Conservation (phyloP, 164 flowering plant genomes). For the Litsea cubeba region DNA sequence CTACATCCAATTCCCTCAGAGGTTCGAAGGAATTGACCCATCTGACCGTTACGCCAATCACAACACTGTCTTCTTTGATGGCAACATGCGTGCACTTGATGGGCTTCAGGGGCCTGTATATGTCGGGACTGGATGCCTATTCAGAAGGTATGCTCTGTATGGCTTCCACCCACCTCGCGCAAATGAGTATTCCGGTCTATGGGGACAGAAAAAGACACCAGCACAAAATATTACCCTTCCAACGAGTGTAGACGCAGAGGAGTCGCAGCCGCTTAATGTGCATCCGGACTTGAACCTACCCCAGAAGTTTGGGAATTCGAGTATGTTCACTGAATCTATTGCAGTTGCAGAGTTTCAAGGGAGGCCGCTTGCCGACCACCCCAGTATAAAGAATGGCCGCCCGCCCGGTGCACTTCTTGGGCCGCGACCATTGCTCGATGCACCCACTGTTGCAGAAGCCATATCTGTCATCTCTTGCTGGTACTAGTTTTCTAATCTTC, state of each 20-base stretch:
- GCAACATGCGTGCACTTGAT: constrained; percentile 81
- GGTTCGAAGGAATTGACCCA: constrained; percentile 47
- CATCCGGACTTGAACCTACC: constrained; percentile 68
- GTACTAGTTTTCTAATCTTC: constrained; percentile 21
- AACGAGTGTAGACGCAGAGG: constrained; percentile 31
- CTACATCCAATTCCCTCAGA: constrained; percentile 40
- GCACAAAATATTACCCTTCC: constrained; percentile 20
- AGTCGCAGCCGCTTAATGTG: constrained; percentile 40
- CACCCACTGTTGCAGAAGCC: constrained; percentile 89
- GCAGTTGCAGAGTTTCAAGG: constrained; percentile 85
- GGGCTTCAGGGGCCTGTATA: constrained; percentile 92
- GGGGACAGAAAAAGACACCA: constrained; percentile 47
- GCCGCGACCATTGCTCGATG: constrained; percentile 74
- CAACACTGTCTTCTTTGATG: constrained; percentile 48
- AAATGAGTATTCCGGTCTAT: constrained; percentile 49
- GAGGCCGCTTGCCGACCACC: constrained; percentile 83
- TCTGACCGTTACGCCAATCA: constrained; percentile 48
- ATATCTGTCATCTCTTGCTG: constrained; percentile 92
- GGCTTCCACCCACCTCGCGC: constrained; percentile 83
- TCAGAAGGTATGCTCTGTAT: constrained; percentile 72
- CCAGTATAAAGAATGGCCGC: constrained; percentile 67
- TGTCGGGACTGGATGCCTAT: constrained; percentile 92
- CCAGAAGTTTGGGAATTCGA: constrained; percentile 68
- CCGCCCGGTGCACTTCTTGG: constrained; percentile 76
- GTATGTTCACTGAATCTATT: constrained; percentile 63